These are phyloP conservation scores for Aspergillus vadensis DNA, from an alignment of 2,329 filamentous ascomycete species.

Conservation along the genomic window DNA sequence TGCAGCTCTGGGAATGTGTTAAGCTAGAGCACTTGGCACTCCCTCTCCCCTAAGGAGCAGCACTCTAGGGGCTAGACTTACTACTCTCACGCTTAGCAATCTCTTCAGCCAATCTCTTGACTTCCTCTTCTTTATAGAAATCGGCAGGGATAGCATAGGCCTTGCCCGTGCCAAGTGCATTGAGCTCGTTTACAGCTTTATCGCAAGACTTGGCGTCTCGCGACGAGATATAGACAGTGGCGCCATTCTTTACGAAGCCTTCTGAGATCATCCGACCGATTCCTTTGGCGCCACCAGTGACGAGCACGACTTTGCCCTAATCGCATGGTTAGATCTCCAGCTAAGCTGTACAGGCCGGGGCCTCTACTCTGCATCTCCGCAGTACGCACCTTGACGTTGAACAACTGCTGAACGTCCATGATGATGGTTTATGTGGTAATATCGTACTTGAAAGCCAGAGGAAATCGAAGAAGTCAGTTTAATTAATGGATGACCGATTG, in stretches of 20 bases:
- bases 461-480: neutral
- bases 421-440: conserved; percentile 1
- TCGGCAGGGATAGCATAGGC: conserved; percentile 55
- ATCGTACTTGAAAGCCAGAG: neutral
- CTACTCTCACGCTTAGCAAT: conserved; percentile 53
- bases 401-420: conserved; percentile 60
- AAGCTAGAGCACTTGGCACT: neutral
- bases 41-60: neutral
- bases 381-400: conserved; percentile 59
- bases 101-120: conserved; percentile 52
- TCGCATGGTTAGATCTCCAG: conserved; percentile 38
- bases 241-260: conserved; percentile 55
- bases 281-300: conserved; percentile 55
- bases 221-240: conserved; percentile 56
- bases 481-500: neutral
- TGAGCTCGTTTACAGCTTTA: conserved; percentile 50
- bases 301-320: conserved; percentile 51
- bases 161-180: conserved; percentile 54
- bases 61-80: conserved; percentile 43
- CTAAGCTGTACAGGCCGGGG: neutral
- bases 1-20: conserved; percentile 41
- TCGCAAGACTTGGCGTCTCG: conserved; percentile 55
- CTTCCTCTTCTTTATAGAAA: conserved; percentile 55
- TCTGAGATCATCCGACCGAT: conserved; percentile 59
- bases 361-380: neutral